Evolutionary conservation across 139 green algal species (phyloP), one percentile per base, ranked within the genome.

Genomic region (Pycnococcus provasolii): DNA sequence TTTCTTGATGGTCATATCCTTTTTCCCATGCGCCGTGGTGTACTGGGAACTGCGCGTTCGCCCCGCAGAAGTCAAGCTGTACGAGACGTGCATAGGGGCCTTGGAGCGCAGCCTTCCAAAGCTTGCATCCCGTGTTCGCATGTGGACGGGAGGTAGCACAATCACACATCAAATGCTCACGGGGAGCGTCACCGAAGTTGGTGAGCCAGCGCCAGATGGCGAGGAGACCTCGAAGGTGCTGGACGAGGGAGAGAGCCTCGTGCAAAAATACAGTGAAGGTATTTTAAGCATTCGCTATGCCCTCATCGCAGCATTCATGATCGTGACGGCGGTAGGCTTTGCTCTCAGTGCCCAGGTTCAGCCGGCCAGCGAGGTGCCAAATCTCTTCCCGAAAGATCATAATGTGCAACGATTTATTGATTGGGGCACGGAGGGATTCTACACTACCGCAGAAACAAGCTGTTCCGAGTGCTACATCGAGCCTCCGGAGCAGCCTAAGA

Each of bases 1-100:
- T 41, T 67, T 61, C 45, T 0, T 67, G 9, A 15, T 67, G 15
- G 60, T 67, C 39, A 15, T 67, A 6, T 44, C 45, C 9, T 67
- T 13, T 13, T 67, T 61, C 45, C 60, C 60, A 26, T 11, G 9
- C 60, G 40, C 40, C 9, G 39, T 64, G 9, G 37, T 11, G 11
- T 64, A 52, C 39, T 64, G 58, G 58, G 58, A 64, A 13, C 9
- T 11, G 9, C 58, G 40, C 58, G 9, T 64, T 15, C 39, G 60
- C 39, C 8, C 37, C 39, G 40, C 15, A 42, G 13, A 42, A 6
- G 60, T 13, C 50, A 55, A 9, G 13, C 50, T 9, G 11, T 13
- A 55, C 50, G 13, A 26, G 11, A 9, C 11, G 42, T 42, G 44
- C n/a, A 11, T n/a, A 40, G n/a, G 8, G 57, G 13, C 8, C 57